Evolutionary conservation across 1,139 yeast species (phyloP).

Genomic region (Oligophagozyma castellii): DNA sequence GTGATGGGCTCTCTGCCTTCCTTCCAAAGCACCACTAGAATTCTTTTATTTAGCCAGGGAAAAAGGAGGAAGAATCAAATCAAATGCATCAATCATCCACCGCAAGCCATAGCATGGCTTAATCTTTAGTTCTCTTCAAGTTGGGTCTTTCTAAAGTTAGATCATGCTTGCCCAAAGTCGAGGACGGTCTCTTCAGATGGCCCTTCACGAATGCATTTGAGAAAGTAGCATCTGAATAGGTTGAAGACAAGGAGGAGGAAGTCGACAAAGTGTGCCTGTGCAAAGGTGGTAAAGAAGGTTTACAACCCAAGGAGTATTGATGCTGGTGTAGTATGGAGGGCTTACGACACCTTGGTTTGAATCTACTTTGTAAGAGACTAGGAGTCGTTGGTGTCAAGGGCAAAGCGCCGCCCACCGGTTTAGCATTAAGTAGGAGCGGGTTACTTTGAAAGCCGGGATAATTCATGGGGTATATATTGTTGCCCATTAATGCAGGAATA

Average conservation of each 20-base stretch:
- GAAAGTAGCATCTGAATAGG: constrained; percentile 1
- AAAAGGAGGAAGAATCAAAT: too few species aligned
- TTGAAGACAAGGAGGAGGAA: constrained; percentile 2
- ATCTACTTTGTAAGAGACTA: constrained; percentile 1
- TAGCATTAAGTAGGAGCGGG: too few species aligned
- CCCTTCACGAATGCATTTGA: constrained; percentile 1
- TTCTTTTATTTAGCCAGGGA: too few species aligned
- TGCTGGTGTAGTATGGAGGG: background rate
- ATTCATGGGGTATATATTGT: too few species aligned
- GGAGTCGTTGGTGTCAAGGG: constrained; percentile 2
- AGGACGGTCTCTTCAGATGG: constrained; percentile 2
- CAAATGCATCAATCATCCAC: too few species aligned
- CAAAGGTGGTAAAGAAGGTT: background rate
- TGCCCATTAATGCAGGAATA: background rate
- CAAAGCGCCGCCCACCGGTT: too few species aligned
- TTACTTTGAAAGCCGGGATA: too few species aligned
- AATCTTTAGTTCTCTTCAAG: too few species aligned
- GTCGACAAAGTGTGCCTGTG: background rate
- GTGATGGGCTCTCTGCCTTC: too few species aligned
- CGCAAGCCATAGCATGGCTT: too few species aligned
- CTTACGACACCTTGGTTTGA: constrained; percentile 1
- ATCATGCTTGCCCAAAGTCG: constrained; percentile 1
- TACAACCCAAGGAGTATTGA: background rate
- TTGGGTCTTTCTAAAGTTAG: constrained; percentile 1
- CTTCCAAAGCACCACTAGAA: too few species aligned